Conservation (phyloP, 768 basidiomycete genomes). For the Serendipita vermifera region DNA sequence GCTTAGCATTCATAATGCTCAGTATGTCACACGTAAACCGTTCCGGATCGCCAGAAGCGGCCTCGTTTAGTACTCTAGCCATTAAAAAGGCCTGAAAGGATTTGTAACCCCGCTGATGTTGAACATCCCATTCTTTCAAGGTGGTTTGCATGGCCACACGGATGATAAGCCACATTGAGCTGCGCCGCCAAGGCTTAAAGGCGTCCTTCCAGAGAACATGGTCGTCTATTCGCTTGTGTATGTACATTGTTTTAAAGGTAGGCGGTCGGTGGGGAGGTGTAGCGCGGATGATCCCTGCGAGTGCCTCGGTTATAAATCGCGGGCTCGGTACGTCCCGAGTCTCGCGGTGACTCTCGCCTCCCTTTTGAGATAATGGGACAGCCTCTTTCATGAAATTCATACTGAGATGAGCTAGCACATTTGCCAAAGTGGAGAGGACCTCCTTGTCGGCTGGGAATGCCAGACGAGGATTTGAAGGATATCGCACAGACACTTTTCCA, state of each 20-base stretch:
- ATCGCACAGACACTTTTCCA: constrained; percentile 34
- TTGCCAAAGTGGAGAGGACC: constrained; percentile 22
- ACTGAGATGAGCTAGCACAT: constrained; percentile 28
- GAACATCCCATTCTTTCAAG: constrained; percentile 10
- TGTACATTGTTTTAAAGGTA: constrained; percentile 18
- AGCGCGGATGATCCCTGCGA: constrained; percentile 36
- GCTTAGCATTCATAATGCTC: constrained; percentile 21
- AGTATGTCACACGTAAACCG: constrained; percentile 22
- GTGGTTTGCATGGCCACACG: constrained; percentile 33
- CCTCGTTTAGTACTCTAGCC: constrained; percentile 19
- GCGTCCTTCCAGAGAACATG: constrained; percentile 33
- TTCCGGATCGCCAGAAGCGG: constrained; percentile 12
- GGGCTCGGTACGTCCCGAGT: constrained; percentile 31
- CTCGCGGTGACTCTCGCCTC: constrained; percentile 21
- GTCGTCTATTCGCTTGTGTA: constrained; percentile 35
- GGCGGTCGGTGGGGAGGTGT: no score
- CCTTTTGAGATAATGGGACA: constrained; percentile 27
- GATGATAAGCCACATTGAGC: constrained; percentile 37
- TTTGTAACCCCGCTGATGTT: constrained; percentile 28
- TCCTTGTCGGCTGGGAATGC: constrained; percentile 22
- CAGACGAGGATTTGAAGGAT: constrained; percentile 32
- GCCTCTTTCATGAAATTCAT: constrained; percentile 24
- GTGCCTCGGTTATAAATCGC: constrained; percentile 37
- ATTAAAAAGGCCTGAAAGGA: constrained; percentile 34
- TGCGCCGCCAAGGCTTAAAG: constrained; percentile 36